phyloP scores from a whole-genome alignment of 148 eudicot genomes.

The Gaultheria prostrata region DNA sequence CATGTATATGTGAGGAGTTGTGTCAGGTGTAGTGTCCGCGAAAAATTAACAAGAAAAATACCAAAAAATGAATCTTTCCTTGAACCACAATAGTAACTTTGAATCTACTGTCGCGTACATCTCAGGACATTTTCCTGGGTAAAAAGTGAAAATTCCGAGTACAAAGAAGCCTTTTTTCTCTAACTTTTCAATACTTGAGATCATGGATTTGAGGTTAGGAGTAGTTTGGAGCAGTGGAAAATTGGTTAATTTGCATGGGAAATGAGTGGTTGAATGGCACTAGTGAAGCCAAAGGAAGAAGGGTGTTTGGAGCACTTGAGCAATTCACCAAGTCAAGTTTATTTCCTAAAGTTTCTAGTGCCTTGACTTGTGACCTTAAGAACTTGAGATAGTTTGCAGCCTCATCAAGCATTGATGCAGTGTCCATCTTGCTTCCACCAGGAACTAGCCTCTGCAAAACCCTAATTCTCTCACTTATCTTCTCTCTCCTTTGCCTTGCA shows the following conservation, averaged over 20 bases:
- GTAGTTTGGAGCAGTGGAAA: constrained; percentile 40
- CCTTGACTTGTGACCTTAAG: constrained; percentile 79
- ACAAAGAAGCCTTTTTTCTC: neutral
- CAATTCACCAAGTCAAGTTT: constrained; percentile 21
- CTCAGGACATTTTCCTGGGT: neutral
- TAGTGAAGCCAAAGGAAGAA: constrained; percentile 24
- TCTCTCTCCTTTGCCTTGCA: constrained; percentile 78
- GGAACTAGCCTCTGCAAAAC: constrained; percentile 82
- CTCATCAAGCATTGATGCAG: constrained; percentile 95
- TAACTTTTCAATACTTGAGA: constrained; percentile 30
- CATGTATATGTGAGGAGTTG: no score
- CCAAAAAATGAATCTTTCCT: neutral
- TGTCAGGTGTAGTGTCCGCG: no score
- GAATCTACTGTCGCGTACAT: neutral
- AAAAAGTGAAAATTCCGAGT: neutral
- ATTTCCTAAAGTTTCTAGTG: constrained; percentile 50
- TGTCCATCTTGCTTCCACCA: constrained; percentile 89
- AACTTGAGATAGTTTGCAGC: constrained; percentile 93
- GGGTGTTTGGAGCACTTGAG: constrained; percentile 2
- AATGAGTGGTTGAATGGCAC: constrained; percentile 32
- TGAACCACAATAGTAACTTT: neutral
- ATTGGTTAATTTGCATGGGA: constrained; percentile 39
- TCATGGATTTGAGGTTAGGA: constrained; percentile 24
- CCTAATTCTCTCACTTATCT: constrained; percentile 75
- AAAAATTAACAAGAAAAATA: no score